phyloP scores from a whole-genome alignment of 345 rosid genomes.

The Gossypium herbaceum region DNA sequence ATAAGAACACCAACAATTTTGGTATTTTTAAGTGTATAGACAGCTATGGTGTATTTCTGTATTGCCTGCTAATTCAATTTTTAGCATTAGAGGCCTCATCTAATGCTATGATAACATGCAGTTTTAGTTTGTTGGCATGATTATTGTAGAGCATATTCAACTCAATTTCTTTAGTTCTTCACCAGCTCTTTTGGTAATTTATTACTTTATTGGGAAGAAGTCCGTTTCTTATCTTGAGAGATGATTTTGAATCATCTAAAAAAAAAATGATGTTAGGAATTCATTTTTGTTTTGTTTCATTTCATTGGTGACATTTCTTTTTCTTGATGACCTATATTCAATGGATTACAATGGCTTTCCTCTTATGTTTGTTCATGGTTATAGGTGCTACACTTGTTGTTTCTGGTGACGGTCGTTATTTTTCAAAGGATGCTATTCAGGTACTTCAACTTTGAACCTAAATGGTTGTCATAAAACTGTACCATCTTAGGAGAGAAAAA shows the following conservation, averaged over 20 bases:
- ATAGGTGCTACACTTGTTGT: conserved; percentile 96
- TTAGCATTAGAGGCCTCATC: background rate
- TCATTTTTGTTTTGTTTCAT: background rate
- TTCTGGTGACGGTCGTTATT: conserved; percentile 99
- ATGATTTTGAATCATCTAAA: background rate
- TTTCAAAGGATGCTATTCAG: conserved; percentile 93
- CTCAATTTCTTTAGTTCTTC: background rate
- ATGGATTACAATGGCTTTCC: background rate
- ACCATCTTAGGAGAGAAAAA: background rate
- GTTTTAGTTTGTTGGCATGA: background rate
- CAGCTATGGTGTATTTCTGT: background rate
- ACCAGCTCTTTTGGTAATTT: background rate
- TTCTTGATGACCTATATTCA: background rate
- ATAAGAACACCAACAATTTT: background rate
- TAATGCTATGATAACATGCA: background rate
- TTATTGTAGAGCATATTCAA: background rate
- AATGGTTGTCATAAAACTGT: background rate
- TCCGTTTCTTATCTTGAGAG: background rate
- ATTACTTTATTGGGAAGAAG: background rate
- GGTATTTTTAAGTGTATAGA: background rate
- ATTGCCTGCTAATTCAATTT: background rate
- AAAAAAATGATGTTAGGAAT: background rate
- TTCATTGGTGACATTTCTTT: background rate
- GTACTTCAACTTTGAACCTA: conserved; percentile 29
- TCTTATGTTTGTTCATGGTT: conserved; percentile 9